These are phyloP conservation scores for Gynostemma pentaphyllum DNA, from an alignment of 306 rosid species.

Conservation along the genomic window DNA sequence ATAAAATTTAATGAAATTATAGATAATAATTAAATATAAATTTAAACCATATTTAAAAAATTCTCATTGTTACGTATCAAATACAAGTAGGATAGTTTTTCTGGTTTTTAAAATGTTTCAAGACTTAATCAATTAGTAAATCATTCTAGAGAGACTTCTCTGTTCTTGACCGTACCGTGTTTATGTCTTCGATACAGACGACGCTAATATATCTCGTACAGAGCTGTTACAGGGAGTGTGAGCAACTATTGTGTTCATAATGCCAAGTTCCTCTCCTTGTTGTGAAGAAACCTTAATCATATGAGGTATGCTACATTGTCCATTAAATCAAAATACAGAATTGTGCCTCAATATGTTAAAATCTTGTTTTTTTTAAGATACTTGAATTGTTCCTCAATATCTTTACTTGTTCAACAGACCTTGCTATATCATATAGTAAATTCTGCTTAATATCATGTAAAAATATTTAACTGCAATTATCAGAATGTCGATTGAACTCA, in stretches of 20 bases:
- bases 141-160: background rate
- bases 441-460: background rate
- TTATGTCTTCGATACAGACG: background rate
- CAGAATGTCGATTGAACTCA: background rate
- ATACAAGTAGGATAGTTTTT: too few species aligned
- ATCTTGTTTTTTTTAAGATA: background rate
- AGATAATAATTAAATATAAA: too few species aligned
- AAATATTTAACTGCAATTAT: background rate
- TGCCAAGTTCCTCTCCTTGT: constrained; percentile 51
- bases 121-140: background rate
- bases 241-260: constrained; percentile 39
- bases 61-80: too few species aligned
- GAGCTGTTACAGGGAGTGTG: constrained; percentile 43
- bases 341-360: background rate
- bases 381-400: background rate
- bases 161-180: background rate
- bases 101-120: too few species aligned
- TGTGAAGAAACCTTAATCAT: constrained; percentile 31
- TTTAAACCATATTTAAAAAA: too few species aligned
- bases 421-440: background rate
- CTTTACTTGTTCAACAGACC: background rate
- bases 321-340: background rate
- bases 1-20: too few species aligned
- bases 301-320: background rate
- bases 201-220: constrained; percentile 8